phyloP scores from a whole-genome alignment of 2,329 filamentous ascomycete genomes.

The Stagonosporopsis cucurbitacearum region DNA sequence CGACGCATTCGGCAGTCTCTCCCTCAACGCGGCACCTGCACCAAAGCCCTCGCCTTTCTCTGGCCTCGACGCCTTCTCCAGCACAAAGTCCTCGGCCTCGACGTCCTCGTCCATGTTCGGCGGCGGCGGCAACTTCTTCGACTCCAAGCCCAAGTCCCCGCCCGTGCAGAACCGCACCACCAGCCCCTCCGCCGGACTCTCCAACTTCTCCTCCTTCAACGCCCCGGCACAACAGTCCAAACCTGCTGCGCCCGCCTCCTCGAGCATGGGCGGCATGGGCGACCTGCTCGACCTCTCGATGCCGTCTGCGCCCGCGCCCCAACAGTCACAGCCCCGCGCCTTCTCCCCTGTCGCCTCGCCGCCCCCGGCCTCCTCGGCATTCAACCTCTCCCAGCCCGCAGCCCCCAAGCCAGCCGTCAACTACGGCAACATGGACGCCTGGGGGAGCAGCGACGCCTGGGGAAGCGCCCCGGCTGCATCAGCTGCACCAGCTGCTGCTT shows the following conservation, averaged over 20 bases:
- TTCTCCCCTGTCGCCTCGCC: slow-evolving; percentile 41
- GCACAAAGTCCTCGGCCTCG: slow-evolving; percentile 49
- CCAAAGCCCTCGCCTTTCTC: slow-evolving; percentile 70
- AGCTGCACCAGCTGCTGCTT: slow-evolving; percentile 32
- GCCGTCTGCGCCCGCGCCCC: slow-evolving; percentile 32
- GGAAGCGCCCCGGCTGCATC: slow-evolving; percentile 66
- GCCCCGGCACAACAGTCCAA: slow-evolving; percentile 58
- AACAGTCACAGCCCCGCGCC: slow-evolving; percentile 23
- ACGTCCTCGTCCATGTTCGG: slow-evolving; percentile 59
- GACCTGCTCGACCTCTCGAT: slow-evolving; percentile 79
- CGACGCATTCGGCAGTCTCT: slow-evolving; percentile 79
- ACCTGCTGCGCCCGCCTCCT: slow-evolving; percentile 54
- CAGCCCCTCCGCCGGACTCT: slow-evolving; percentile 62
- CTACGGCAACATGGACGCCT: slow-evolving; percentile 71
- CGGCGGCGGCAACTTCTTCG: slow-evolving; percentile 84
- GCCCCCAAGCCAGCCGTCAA: slow-evolving; percentile 40
- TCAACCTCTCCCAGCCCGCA: slow-evolving; percentile 66
- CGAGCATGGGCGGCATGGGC: slow-evolving; percentile 55
- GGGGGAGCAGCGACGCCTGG: slow-evolving; percentile 87
- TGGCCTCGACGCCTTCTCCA: slow-evolving; percentile 62
- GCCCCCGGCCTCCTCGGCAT: slow-evolving; percentile 49
- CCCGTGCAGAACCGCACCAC: slow-evolving; percentile 56
- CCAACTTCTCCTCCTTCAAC: slow-evolving; percentile 70
- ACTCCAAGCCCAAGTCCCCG: slow-evolving; percentile 67
- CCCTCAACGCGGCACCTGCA: slow-evolving; percentile 59